A percentile compares a stretch with the other conserved stretches of the same genome.
Conservation (phyloP, 331 rosid species). For the Phaseolus coccineus region DNA sequence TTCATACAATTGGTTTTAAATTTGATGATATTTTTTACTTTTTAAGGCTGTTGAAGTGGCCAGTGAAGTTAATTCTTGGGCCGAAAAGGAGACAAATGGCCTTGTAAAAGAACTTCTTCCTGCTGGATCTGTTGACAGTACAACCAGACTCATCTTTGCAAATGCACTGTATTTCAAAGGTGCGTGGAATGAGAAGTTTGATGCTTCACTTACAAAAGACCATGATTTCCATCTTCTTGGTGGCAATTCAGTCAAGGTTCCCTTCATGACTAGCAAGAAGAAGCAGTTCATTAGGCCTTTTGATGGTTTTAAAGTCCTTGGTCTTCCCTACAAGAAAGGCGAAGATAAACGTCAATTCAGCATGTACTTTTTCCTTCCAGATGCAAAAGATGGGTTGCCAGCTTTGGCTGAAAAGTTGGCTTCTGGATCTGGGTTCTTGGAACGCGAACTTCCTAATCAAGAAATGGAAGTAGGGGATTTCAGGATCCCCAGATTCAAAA, state of each 20-base stretch:
- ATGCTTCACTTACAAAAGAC: conserved; percentile 64
- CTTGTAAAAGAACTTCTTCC: conserved; percentile 87
- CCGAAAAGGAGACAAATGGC: conserved; percentile 81
- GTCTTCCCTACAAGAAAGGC: conserved; percentile 79
- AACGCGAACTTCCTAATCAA: conserved; percentile 61
- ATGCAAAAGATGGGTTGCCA: conserved; percentile 70
- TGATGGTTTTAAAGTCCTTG: conserved; percentile 75
- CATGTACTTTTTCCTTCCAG: conserved; percentile 85
- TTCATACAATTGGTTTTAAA: not conserved
- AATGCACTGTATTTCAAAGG: conserved; percentile 90
- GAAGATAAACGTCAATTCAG: conserved; percentile 72
- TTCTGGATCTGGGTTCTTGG: conserved; percentile 66
- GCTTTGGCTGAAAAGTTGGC: conserved; percentile 72
- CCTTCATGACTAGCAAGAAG: conserved; percentile 79
- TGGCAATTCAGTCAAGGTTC: conserved; percentile 66
- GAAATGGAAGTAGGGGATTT: conserved; percentile 69
- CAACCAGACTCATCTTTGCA: conserved; percentile 75
- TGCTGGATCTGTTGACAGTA: conserved; percentile 63
- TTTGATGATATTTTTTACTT: conserved; percentile 34
- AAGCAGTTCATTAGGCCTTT: conserved; percentile 59
- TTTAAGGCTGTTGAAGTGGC: conserved; percentile 65
- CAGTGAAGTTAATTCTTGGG: conserved; percentile 81
- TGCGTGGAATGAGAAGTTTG: conserved; percentile 73
- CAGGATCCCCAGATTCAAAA: conserved; percentile 75
- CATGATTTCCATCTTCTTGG: conserved; percentile 70